A percentile compares a stretch with the other conserved stretches of the same genome.
Conservation (phyloP, 805 yeast species). For the Candida ponderosae region DNA sequence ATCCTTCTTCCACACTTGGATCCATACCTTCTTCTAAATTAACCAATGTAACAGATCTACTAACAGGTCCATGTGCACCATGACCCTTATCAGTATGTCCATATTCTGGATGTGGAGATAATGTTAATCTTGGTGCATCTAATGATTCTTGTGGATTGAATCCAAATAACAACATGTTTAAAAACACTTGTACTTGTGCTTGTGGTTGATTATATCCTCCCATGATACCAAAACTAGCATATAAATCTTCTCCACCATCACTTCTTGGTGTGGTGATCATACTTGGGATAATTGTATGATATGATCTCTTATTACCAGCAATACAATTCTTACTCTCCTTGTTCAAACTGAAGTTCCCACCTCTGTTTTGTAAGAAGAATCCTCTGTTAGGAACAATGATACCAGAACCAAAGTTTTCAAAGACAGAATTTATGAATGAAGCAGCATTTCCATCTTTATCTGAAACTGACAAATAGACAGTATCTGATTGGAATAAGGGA, state of each 20-base stretch:
- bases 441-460: conserved; percentile 73
- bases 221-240: conserved; percentile 74
- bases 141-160: conserved; percentile 65
- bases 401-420: conserved; percentile 61
- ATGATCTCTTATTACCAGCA: conserved; percentile 66
- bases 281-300: conserved; percentile 81
- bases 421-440: conserved; percentile 73
- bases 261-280: conserved; percentile 47
- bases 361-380: conserved; percentile 68
- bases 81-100: conserved; percentile 40
- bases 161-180: conserved; percentile 57
- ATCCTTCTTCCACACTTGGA: conserved; percentile 34
- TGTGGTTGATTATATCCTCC: conserved; percentile 87
- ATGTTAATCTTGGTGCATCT: conserved; percentile 68
- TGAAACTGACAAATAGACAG: conserved; percentile 59
- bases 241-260: conserved; percentile 36
- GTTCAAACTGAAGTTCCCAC: conserved; percentile 61
- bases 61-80: conserved; percentile 60
- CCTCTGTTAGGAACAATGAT: conserved; percentile 60
- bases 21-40: conserved; percentile 58
- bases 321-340: conserved; percentile 50
- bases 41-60: conserved; percentile 50
- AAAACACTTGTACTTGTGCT: conserved; percentile 71
- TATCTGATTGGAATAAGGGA: conserved; percentile 53
- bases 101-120: conserved; percentile 42